These are phyloP conservation scores for Yamadazyma dendronema DNA, from an alignment of 1,139 yeast genomes.

Conservation along the genomic window DNA sequence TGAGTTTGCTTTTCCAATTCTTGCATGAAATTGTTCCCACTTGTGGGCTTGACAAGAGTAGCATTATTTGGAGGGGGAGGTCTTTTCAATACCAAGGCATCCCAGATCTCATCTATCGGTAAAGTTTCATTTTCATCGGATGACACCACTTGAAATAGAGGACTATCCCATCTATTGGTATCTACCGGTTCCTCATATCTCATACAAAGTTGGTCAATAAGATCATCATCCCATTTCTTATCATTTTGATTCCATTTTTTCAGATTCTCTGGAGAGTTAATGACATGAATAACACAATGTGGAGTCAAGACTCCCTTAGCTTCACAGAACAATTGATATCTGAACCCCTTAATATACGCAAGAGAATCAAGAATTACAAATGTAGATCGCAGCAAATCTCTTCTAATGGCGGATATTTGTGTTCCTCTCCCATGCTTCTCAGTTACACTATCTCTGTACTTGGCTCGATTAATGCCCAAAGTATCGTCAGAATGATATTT, in stretches of 20 bases:
- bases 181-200: constrained; percentile 93
- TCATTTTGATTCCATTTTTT: constrained; percentile 53
- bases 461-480: constrained; percentile 66
- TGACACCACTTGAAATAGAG: constrained; percentile 69
- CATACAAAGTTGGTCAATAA: constrained; percentile 70
- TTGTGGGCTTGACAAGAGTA: constrained; percentile 69
- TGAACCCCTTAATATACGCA: constrained; percentile 90
- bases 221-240: constrained; percentile 63
- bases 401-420: constrained; percentile 85
- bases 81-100: constrained; percentile 58
- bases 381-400: constrained; percentile 66
- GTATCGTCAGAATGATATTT: constrained; percentile 75
- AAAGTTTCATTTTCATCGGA: constrained; percentile 50
- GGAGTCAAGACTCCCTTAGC: constrained; percentile 83
- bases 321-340: constrained; percentile 93
- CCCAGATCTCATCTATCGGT: constrained; percentile 73
- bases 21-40: constrained; percentile 71
- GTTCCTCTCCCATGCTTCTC: constrained; percentile 84
- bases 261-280: constrained; percentile 64
- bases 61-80: constrained; percentile 78
- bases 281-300: constrained; percentile 77
- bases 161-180: constrained; percentile 90
- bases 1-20: constrained; percentile 75
- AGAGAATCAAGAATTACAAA: constrained; percentile 83
- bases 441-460: constrained; percentile 63